These are phyloP conservation scores for Leishmania lainsoni DNA, from an alignment of 208 protist species.

Conservation along the genomic window DNA sequence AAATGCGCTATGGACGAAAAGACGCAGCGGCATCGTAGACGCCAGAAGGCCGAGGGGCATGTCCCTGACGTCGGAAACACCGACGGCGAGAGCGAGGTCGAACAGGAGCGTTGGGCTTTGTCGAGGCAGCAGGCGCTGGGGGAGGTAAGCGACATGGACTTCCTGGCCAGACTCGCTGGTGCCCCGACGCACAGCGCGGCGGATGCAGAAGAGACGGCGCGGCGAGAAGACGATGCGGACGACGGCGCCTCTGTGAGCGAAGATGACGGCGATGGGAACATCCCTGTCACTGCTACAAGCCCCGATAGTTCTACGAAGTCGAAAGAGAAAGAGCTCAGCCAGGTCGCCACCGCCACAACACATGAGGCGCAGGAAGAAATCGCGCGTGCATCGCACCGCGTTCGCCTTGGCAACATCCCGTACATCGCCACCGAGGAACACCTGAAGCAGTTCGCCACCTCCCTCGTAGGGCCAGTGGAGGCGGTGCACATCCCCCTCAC, in stretches of 20 bases:
- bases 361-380: slow-evolving; percentile 39
- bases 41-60: neutral
- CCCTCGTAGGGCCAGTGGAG: slow-evolving; percentile 91
- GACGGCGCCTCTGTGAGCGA: neutral
- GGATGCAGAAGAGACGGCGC: slow-evolving; percentile 3
- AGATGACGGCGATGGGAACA: neutral
- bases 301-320: neutral
- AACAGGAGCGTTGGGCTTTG: slow-evolving; percentile 32
- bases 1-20: neutral
- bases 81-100: neutral
- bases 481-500: slow-evolving; percentile 95
- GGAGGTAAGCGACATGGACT: slow-evolving; percentile 81
- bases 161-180: slow-evolving; percentile 48
- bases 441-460: slow-evolving; percentile 84
- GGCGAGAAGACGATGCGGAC: slow-evolving; percentile 1
- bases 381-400: slow-evolving; percentile 78
- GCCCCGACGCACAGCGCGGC: slow-evolving; percentile 1
- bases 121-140: slow-evolving; percentile 70
- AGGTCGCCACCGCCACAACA: neutral
- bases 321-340: slow-evolving; percentile 9
- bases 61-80: neutral
- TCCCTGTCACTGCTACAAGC: neutral
- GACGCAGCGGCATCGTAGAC: neutral
- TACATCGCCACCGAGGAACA: slow-evolving; percentile 96
- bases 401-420: slow-evolving; percentile 96